A percentile compares a stretch with the other conserved stretches of the same genome.
Evolutionary conservation across 23 red algal genomes (phyloP).

Genomic region (Rhodosorus marinus): DNA sequence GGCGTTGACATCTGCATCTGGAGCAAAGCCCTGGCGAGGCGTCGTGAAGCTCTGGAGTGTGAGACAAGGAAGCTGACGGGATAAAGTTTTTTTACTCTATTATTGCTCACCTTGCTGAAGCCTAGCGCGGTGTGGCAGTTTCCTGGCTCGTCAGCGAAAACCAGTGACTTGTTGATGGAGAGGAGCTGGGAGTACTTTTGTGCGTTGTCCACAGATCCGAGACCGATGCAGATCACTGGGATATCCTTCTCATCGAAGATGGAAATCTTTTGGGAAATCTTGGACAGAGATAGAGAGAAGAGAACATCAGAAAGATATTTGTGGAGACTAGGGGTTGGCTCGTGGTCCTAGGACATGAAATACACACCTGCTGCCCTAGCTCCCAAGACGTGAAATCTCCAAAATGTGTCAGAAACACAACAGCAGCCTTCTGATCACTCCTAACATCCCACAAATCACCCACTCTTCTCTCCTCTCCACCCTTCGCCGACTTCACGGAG

Average conservation of each 20-base stretch:
- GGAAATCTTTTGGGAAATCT: background rate
- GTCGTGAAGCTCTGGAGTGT: background rate
- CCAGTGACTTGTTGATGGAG: background rate
- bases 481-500: no score
- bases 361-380: background rate
- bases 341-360: no score
- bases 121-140: no score
- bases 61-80: background rate
- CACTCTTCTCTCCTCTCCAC: no score
- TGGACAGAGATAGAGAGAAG: no score
- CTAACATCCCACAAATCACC: no score
- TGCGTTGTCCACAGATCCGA: background rate
- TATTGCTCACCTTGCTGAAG: no score
- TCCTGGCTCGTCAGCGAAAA: no score
- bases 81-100: background rate
- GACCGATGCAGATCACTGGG: background rate
- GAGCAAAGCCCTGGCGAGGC: background rate
- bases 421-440: no score
- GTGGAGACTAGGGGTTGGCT: no score
- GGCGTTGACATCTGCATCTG: background rate
- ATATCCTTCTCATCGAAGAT: background rate
- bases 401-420: background rate
- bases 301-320: no score
- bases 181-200: no score
- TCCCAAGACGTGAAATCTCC: background rate